Conservation (phyloP, 257 asterid species). For the Ilex asprella region DNA sequence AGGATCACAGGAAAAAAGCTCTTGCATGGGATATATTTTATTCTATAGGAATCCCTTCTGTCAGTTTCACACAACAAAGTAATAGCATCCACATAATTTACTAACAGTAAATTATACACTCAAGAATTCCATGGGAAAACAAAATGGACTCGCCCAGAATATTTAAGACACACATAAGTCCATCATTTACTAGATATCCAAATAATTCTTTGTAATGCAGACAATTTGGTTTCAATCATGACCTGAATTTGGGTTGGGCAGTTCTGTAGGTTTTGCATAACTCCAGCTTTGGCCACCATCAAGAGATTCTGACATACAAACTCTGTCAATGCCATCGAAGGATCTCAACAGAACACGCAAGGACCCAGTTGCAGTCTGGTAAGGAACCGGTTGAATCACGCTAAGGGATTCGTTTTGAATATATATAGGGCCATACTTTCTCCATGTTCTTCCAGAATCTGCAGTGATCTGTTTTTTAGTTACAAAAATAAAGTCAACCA, state of each 20-base stretch:
- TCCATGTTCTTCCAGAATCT: constrained; percentile 82
- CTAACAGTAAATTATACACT: neutral
- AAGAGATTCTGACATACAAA: constrained; percentile 78
- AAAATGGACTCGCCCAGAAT: neutral
- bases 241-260: constrained; percentile 99
- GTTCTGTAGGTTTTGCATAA: constrained; percentile 60
- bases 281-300: constrained; percentile 92
- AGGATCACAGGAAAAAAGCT: neutral
- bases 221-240: neutral
- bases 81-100: no score
- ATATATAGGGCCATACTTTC: constrained; percentile 84
- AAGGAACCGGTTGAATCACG: constrained; percentile 94
- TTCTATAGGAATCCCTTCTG: no score
- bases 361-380: constrained; percentile 63
- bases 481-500: constrained; percentile 3
- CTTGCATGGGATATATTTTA: neutral
- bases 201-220: neutral
- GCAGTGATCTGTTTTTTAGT: constrained; percentile 51
- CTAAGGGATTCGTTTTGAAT: constrained; percentile 47
- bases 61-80: no score
- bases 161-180: no score
- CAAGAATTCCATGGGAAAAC: neutral
- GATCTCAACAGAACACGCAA: constrained; percentile 80
- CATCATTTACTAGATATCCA: neutral
- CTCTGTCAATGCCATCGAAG: constrained; percentile 44